Evolutionary conservation across 441 rosid species (phyloP).

Genomic region (Euphorbia schlechtendalii): DNA sequence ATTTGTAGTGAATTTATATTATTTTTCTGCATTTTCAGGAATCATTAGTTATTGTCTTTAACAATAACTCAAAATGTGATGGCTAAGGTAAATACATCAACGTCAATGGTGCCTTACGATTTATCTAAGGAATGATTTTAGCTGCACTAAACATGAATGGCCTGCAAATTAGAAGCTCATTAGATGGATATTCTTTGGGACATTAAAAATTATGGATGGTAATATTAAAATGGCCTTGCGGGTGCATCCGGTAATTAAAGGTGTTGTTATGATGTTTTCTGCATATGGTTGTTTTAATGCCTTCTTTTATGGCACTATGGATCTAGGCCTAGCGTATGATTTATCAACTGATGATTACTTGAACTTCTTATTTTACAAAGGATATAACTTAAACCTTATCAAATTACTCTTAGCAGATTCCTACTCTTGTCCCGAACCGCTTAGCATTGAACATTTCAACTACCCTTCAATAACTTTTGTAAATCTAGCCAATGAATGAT

Average conservation of each 20-base stretch:
- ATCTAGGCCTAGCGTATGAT: slow-evolving; percentile 60
- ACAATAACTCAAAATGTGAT: slow-evolving; percentile 26
- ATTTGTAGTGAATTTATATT: not conserved
- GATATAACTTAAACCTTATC: slow-evolving; percentile 35
- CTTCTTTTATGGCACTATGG: slow-evolving; percentile 60
- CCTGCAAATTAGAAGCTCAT: slow-evolving; percentile 32
- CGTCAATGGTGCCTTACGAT: slow-evolving; percentile 27
- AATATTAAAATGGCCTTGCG: slow-evolving; percentile 86
- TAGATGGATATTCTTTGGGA: slow-evolving; percentile 88
- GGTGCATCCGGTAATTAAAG: slow-evolving; percentile 70
- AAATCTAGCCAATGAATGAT: slow-evolving; percentile 24
- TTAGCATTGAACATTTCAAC: slow-evolving; percentile 32
- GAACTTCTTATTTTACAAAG: slow-evolving; percentile 44
- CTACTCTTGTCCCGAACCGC: slow-evolving; percentile 31
- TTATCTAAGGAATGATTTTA: slow-evolving; percentile 24
- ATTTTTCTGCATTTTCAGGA: slow-evolving; percentile 15
- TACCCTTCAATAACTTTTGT: slow-evolving; percentile 56
- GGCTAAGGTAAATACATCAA: slow-evolving; percentile 37
- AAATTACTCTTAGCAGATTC: slow-evolving; percentile 20
- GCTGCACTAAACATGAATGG: slow-evolving; percentile 29
- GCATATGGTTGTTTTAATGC: slow-evolving; percentile 94
- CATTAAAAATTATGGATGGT: slow-evolving; percentile 79
- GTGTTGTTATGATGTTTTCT: slow-evolving; percentile 66
- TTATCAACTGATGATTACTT: slow-evolving; percentile 37
- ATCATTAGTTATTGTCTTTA: slow-evolving; percentile 12